These are phyloP conservation scores for Kodamaea lidongshanica DNA, from an alignment of 805 yeast genomes.

Conservation along the genomic window DNA sequence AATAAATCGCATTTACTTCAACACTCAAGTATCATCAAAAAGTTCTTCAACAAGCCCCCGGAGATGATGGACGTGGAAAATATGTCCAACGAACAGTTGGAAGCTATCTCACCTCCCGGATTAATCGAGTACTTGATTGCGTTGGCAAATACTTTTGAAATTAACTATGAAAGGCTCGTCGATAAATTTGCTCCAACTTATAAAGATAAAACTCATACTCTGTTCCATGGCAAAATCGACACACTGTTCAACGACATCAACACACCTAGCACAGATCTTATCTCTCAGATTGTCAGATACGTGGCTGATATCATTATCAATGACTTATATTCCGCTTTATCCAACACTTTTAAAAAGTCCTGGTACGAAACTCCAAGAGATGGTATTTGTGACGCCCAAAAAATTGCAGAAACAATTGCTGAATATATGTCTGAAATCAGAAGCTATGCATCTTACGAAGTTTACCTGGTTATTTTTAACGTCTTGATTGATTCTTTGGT, in stretches of 20 bases:
- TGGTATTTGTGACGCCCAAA: slow-evolving; percentile 45
- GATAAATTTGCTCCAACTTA: slow-evolving; percentile 63
- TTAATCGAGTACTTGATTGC: slow-evolving; percentile 76
- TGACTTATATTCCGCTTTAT: slow-evolving; percentile 60
- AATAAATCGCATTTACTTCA: slow-evolving; percentile 32
- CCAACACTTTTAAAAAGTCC: slow-evolving; percentile 53
- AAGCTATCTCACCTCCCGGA: slow-evolving; percentile 50
- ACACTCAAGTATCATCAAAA: slow-evolving; percentile 41
- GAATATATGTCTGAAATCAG: slow-evolving; percentile 69
- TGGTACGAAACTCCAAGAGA: slow-evolving; percentile 58
- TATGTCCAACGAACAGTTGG: slow-evolving; percentile 35
- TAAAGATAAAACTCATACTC: slow-evolving; percentile 49
- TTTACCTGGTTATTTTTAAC: slow-evolving; percentile 34
- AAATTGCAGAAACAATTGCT: slow-evolving; percentile 62
- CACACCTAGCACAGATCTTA: slow-evolving; percentile 68
- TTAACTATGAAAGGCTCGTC: slow-evolving; percentile 58
- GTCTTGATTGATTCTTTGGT: slow-evolving; percentile 35
- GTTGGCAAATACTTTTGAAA: slow-evolving; percentile 80
- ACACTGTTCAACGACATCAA: slow-evolving; percentile 40
- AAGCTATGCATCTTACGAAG: slow-evolving; percentile 37
- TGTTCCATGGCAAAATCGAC: slow-evolving; percentile 29
- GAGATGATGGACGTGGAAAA: slow-evolving; percentile 27
- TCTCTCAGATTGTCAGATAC: slow-evolving; percentile 64
- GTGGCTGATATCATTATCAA: slow-evolving; percentile 65
- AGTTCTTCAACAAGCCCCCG: slow-evolving; percentile 23